Evolutionary conservation across 495 filamentous ascomycete species (phyloP).

Genomic region (Sphaerosporella brunnea): DNA sequence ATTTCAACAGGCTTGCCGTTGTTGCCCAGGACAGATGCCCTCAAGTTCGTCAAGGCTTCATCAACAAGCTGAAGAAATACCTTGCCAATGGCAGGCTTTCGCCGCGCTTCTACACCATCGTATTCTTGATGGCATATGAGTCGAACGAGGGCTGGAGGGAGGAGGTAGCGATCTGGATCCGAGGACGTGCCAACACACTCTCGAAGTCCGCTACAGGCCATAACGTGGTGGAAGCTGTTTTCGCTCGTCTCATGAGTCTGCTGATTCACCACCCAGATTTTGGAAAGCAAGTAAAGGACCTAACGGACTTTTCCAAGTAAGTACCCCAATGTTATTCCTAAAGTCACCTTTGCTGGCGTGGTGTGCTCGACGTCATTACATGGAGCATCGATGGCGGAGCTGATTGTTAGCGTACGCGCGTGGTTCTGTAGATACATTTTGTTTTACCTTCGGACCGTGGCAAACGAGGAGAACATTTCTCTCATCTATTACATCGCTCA

Average conservation of each 20-base stretch:
- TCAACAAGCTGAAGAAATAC: conserved; percentile 74
- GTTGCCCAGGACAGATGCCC: conserved; percentile 60
- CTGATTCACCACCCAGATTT: conserved; percentile 95
- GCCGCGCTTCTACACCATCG: conserved; percentile 64
- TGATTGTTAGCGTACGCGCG: conserved; percentile 25
- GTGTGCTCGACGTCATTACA: too few species aligned
- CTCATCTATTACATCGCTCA: conserved; percentile 85
- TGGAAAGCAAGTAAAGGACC: conserved; percentile 42
- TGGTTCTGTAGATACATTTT: conserved; percentile 48
- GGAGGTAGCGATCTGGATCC: conserved; percentile 71
- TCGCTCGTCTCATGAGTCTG: conserved; percentile 68
- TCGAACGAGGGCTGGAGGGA: conserved; percentile 49
- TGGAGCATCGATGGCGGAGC: conserved; percentile 17
- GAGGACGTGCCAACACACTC: conserved; percentile 45
- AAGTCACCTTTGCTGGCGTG: not conserved
- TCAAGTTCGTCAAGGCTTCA: conserved; percentile 58
- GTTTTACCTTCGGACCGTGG: conserved; percentile 70
- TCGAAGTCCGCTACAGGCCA: conserved; percentile 29
- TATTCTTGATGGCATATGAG: conserved; percentile 84
- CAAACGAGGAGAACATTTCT: conserved; percentile 68
- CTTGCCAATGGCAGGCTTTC: conserved; percentile 49
- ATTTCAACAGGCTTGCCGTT: conserved; percentile 65
- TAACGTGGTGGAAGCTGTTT: conserved; percentile 64
- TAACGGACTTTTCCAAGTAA: conserved; percentile 53
- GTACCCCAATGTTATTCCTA: conserved; percentile 1